Percentiles rank a stretch among this genome's conserved stretches.
Conservation (phyloP, 352 stramenopile genomes). For the Globisporangium ultimum region DNA sequence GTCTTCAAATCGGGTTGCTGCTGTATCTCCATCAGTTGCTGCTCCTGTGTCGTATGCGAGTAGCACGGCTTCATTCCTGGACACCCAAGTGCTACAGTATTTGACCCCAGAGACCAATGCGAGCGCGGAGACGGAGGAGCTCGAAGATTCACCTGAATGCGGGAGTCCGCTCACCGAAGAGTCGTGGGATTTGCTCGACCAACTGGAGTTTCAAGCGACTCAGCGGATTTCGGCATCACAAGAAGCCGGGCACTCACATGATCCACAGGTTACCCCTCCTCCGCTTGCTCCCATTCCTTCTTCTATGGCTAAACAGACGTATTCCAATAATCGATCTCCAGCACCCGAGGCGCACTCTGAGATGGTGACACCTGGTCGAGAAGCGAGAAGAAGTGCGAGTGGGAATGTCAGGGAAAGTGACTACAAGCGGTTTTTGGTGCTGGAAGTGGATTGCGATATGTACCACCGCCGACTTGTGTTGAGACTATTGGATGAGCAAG, state of each 20-base stretch:
- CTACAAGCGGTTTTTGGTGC: constrained; percentile 58
- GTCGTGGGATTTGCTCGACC: constrained; percentile 71
- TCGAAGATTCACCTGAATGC: constrained; percentile 32
- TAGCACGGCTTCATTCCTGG: too few relatives aligned
- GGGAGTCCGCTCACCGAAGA: constrained; percentile 75
- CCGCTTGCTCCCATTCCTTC: constrained; percentile 19
- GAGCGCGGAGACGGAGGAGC: not conserved
- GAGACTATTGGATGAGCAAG: constrained; percentile 62
- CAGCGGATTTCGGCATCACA: constrained; percentile 28
- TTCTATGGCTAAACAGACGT: constrained; percentile 10
- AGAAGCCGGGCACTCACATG: constrained; percentile 5
- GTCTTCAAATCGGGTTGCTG: too few relatives aligned
- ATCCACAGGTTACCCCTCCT: constrained; percentile 22
- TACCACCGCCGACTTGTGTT: constrained; percentile 51
- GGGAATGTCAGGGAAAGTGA: constrained; percentile 12
- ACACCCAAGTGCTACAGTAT: constrained; percentile 4
- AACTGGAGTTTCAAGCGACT: constrained; percentile 57
- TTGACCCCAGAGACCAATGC: constrained; percentile 4
- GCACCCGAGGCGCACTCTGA: not conserved
- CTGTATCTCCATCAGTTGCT: too few relatives aligned
- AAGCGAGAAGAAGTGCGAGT: not conserved
- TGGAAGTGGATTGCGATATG: constrained; percentile 58
- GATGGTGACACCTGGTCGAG: constrained; percentile 1
- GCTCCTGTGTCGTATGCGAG: too few relatives aligned
- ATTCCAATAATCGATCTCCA: constrained; percentile 9